Percentiles rank a stretch among this genome's conserved stretches.
Evolutionary conservation across 164 flowering plant species (phyloP).

Genomic region (Vitis cinerea): DNA sequence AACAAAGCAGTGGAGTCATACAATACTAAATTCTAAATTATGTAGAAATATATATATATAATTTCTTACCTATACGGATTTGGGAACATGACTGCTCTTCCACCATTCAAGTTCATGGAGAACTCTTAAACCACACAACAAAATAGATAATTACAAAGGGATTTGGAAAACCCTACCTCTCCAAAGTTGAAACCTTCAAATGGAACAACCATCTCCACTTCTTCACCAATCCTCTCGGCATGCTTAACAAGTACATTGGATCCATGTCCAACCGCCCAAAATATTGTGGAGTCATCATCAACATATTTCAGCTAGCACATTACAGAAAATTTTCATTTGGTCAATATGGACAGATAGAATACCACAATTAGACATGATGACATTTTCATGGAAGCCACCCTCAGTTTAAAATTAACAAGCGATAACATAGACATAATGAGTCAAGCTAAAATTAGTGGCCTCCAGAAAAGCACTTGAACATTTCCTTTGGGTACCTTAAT

Average conservation of each 20-base stretch:
- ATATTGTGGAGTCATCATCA: slow-evolving; percentile 77
- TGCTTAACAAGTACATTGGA: slow-evolving; percentile 59
- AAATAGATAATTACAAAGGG: not conserved
- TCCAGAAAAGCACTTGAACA: not conserved
- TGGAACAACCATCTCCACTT: slow-evolving; percentile 83
- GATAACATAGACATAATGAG: not conserved
- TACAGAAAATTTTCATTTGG: slow-evolving; percentile 46
- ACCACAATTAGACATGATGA: no score
- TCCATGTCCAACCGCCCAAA: slow-evolving; percentile 87
- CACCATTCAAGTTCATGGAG: not conserved
- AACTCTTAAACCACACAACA: not conserved
- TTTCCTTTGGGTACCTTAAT: slow-evolving; percentile 54
- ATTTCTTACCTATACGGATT: no score
- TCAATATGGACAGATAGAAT: not conserved
- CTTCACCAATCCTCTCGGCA: slow-evolving; percentile 64
- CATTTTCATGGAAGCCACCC: no score
- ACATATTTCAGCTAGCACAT: slow-evolving; percentile 43
- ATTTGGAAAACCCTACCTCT: slow-evolving; percentile 46
- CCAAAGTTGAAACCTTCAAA: slow-evolving; percentile 72
- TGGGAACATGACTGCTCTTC: no score
- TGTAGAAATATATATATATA: no score
- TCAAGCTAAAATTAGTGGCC: not conserved
- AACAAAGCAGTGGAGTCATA: no score
- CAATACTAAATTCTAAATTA: no score
- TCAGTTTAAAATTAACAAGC: not conserved